phyloP scores from a whole-genome alignment of 2,329 filamentous ascomycete genomes.

The Neurospora crassa region DNA sequence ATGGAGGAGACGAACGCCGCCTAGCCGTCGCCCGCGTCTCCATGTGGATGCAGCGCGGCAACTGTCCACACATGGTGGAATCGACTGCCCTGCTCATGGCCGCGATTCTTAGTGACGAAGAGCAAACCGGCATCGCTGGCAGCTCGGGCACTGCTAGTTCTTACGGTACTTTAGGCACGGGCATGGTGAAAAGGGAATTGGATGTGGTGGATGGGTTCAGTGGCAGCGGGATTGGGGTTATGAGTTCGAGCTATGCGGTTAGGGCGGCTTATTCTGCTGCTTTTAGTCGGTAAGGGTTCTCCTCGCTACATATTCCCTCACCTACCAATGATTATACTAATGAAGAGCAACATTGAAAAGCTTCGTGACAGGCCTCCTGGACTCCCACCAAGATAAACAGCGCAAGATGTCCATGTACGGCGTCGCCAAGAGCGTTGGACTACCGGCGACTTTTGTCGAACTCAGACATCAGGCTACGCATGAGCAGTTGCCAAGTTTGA shows the following conservation, averaged over 20 bases:
- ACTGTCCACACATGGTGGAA: conserved; percentile 71
- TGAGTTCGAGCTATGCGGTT: conserved; percentile 40
- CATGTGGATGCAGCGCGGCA: conserved; percentile 63
- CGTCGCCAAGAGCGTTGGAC: conserved; percentile 55
- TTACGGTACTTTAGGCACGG: background rate
- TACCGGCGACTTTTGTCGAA: conserved; percentile 77
- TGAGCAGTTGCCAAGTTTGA: conserved; percentile 70
- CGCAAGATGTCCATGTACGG: conserved; percentile 65
- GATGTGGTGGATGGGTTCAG: background rate
- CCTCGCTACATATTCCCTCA: too few relatives aligned
- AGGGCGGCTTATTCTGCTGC: conserved; percentile 64
- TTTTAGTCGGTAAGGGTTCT: conserved; percentile 54
- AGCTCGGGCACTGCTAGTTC: background rate
- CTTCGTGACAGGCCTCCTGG: conserved; percentile 73
- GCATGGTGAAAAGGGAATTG: background rate
- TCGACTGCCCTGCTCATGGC: conserved; percentile 65
- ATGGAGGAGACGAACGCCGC: conserved; percentile 20
- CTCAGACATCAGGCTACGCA: conserved; percentile 85
- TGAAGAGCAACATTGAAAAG: conserved; percentile 26
- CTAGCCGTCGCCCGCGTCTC: conserved; percentile 49
- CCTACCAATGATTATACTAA: too few relatives aligned
- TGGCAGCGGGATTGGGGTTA: background rate
- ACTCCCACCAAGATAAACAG: conserved; percentile 59
- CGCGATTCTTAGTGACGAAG: conserved; percentile 53
- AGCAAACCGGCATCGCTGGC: conserved; percentile 1